Evolutionary conservation across 2,329 filamentous ascomycete genomes (phyloP).

Genomic region (Penicillium brasilianum): DNA sequence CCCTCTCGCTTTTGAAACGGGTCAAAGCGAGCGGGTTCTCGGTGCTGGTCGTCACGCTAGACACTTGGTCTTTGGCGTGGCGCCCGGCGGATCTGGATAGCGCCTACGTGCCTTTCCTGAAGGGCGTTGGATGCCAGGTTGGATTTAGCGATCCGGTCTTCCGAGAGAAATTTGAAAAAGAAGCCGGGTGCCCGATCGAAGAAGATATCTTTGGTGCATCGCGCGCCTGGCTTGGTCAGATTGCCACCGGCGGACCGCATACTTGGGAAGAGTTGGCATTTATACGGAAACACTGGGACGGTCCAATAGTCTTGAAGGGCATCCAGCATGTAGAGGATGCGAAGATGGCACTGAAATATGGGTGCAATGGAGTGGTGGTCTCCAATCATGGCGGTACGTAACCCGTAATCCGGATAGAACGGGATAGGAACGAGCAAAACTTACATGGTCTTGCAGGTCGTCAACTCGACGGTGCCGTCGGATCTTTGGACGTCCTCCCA

Average conservation of each 20-base stretch:
- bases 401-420: not conserved
- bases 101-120: constrained; percentile 60
- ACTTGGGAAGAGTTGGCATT: constrained; percentile 67
- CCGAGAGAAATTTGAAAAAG: constrained; percentile 59
- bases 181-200: constrained; percentile 52
- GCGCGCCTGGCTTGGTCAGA: constrained; percentile 57
- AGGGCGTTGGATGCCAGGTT: constrained; percentile 62
- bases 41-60: constrained; percentile 73
- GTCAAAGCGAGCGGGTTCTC: constrained; percentile 67
- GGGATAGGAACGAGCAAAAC: not conserved
- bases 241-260: constrained; percentile 60
- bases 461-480: constrained; percentile 58
- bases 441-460: constrained; percentile 37
- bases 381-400: constrained; percentile 57
- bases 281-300: constrained; percentile 65
- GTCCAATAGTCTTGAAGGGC: constrained; percentile 68
- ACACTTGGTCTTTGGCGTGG: constrained; percentile 72
- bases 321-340: constrained; percentile 59
- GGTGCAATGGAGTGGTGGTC: constrained; percentile 57
- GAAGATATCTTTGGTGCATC: constrained; percentile 58
- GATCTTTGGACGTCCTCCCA: constrained; percentile 59
- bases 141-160: constrained; percentile 73
- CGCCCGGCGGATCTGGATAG: constrained; percentile 70
- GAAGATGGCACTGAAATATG: constrained; percentile 49
- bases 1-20: constrained; percentile 64